phyloP scores from a whole-genome alignment of 2,329 filamentous ascomycete species.

The Akanthomyces uredinophilus region DNA sequence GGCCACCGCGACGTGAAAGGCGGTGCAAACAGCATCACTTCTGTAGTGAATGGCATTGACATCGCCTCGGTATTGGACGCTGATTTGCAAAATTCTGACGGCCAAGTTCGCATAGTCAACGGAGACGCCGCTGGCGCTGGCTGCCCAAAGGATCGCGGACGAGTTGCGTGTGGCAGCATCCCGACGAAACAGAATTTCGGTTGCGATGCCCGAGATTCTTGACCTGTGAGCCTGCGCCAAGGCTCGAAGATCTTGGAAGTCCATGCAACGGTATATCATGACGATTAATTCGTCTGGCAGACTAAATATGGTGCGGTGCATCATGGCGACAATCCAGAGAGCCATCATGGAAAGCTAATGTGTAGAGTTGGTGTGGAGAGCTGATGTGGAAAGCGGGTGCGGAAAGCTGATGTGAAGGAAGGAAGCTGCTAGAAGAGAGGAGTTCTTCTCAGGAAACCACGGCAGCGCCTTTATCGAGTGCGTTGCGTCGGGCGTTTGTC shows the following conservation, averaged over 20 bases:
- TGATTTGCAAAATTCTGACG: neutral
- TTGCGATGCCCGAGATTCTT: neutral
- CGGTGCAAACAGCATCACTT: neutral
- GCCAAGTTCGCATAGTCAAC: neutral
- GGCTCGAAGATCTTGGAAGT: neutral
- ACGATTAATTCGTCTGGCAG: neutral
- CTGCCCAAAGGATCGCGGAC: conserved; percentile 2
- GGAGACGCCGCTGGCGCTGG: neutral
- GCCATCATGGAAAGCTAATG: too few relatives aligned
- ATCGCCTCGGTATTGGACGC: neutral
- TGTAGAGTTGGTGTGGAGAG: neutral
- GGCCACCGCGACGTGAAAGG: neutral
- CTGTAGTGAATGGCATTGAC: neutral
- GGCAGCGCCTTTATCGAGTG: neutral
- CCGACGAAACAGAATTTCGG: neutral
- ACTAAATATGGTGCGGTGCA: neutral
- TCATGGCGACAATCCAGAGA: neutral
- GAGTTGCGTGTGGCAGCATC: neutral
- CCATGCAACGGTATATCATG: neutral
- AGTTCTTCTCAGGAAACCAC: neutral
- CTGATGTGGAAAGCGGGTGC: neutral
- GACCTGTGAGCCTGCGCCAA: neutral
- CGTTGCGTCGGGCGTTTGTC: neutral
- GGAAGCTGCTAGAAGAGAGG: neutral
- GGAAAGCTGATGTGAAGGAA: neutral